These are phyloP conservation scores for Xylaria intraflava DNA, from an alignment of 495 filamentous ascomycete species.

Conservation along the genomic window DNA sequence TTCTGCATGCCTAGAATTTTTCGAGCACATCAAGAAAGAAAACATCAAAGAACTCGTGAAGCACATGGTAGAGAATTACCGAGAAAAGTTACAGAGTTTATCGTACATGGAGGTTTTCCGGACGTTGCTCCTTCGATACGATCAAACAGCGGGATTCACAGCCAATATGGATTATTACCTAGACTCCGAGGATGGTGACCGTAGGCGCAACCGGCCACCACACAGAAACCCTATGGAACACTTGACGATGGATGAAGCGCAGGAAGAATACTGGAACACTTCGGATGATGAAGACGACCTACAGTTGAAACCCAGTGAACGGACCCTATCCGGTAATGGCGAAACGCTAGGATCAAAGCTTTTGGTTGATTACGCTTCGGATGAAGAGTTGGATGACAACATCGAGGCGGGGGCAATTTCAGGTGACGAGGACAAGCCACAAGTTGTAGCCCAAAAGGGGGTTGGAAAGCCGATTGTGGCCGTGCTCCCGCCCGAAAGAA, in stretches of 20 bases:
- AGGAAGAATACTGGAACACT: constrained; percentile 93
- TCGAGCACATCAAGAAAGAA: constrained; percentile 83
- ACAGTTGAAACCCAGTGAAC: constrained; percentile 25
- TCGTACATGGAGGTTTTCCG: constrained; percentile 84
- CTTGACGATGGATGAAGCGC: constrained; percentile 61
- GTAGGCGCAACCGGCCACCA: constrained; percentile 57
- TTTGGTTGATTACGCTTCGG: constrained; percentile 85
- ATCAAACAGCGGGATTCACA: constrained; percentile 68
- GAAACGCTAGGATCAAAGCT: constrained; percentile 59
- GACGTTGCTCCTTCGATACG: constrained; percentile 67
- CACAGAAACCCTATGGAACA: constrained; percentile 64
- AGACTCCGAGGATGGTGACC: constrained; percentile 47
- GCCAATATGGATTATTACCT: constrained; percentile 49
- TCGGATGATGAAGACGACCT: constrained; percentile 81
- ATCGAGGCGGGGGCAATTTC: constrained; percentile 29
- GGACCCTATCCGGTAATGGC: constrained; percentile 30
- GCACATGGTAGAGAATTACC: constrained; percentile 84
- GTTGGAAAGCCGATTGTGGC: constrained; percentile 27
- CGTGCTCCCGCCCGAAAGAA: constrained; percentile 57
- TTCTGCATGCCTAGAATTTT: constrained; percentile 93
- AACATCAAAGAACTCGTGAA: constrained; percentile 73
- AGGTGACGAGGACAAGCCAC: constrained; percentile 44
- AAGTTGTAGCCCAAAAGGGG: constrained; percentile 14
- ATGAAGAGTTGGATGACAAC: constrained; percentile 61
- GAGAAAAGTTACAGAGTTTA: constrained; percentile 70